Base-by-base conservation (phyloP, 176 grass and related monocot species). In the Coix lacrymajobi region DNA sequence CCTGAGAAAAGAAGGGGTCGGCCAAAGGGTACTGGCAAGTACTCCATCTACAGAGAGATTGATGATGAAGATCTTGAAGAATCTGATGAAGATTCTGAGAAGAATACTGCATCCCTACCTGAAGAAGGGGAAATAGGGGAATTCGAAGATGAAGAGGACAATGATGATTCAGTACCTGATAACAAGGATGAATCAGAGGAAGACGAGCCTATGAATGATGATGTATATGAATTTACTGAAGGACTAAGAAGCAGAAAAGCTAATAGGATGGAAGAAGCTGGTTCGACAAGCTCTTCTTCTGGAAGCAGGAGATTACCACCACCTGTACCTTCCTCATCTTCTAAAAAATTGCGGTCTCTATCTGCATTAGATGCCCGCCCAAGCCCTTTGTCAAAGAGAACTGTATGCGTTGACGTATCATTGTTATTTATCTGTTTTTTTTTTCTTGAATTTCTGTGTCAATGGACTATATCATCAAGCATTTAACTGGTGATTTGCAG, bases 201-300 rank as follows among this genome's bases (percentile, higher is more conserved):
- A 77, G 90, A 92, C 51, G 88, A 87, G 43, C 78, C 82, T 76
- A 69, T 68, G 41, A 77, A 75, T 78, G 81, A 89, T 80, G 87
- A 69, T 20, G 78, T 64, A 20, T 86, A 79, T 71, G 78, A 87
- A 38, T 87, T 82, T 84, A 51, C 88, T 22, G 79, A 80, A 54
- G 89, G 75, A 75, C 63, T 73, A 41, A 81, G 78, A 73, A 66
- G 44, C 32, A 69, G 68, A 62, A 90, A 82, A 90, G 36, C 63
- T 78, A 80, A 82, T 68, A 91, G 62, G 57, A 86, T 78, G 79
- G 92, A 95, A 80, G 96, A 98, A 83, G 92, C 85, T 79, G 89
- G 84, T 58, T 96, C 93, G 65, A 92, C 91, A 33, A 91, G 93
- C 37, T 96, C 93, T 89, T 98, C 96, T 79, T 98, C 93, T 83